Evolutionary conservation across 106 monocot genomes (phyloP), one percentile per base, ranked within the genome.

Genomic region (Acorus gramineus): DNA sequence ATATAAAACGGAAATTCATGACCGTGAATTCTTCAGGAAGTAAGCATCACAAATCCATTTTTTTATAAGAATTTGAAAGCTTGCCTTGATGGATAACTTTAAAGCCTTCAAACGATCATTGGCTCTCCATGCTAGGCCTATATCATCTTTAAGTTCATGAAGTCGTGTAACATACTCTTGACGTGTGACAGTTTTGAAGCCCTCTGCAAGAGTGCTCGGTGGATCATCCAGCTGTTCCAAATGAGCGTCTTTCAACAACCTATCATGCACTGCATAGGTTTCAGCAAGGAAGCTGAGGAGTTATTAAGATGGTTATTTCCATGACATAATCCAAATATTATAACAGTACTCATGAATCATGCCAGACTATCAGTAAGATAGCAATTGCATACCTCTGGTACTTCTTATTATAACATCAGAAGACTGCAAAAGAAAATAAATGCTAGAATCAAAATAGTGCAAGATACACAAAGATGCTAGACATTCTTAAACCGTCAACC

Each of bases 41-140:
- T 28, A 28, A 28, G 28, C 28, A 28, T 28, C 28, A 28, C 28
- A 28, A 28, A 28, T 28, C 28, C 28, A 28, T 28, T 28, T 28
- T 28, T 28, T 28, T 0, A 28, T 28, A 28, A 28, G 28, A 1
- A 28, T 2, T 2, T 7, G 53, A 48, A 44, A 61, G 42, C 52
- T 52, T 60, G n/a, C 78, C 78, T 78, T 78, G 51, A 78, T 73
- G 42, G 73, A 68, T 55, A 78, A 48, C 54, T 73, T 78, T 12
- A 78, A 57, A 46, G 73, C 71, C 69, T 66, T 73, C 9, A 73
- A 12, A 43, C 64, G 78, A 44, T 73, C 78, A 48, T 69, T 69
- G 54, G 58, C 63, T 42, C 63, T 73, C 78, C 78, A 78, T 51
- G 78, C 62, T 14, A 46, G 78, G 8, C 0, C 51, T 59, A 78